phyloP scores from a whole-genome alignment of 2,329 filamentous ascomycete genomes.

The Torrubiella hemipterigena region DNA sequence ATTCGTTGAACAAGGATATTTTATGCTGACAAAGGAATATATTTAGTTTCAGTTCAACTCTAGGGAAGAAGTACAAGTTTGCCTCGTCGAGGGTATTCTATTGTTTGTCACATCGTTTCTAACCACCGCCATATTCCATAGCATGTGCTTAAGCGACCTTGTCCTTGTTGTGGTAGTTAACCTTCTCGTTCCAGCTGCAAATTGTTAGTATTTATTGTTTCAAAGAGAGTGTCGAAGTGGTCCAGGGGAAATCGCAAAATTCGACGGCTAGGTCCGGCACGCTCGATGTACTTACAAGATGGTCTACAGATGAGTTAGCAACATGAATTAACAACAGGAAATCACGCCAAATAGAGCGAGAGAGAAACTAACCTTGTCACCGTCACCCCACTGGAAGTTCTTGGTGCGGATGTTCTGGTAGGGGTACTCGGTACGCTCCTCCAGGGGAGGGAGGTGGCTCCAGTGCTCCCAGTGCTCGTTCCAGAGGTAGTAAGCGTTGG shows the following conservation, averaged over 20 bases:
- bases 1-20: too few species aligned
- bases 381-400: conserved; percentile 91
- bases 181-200: conserved; percentile 76
- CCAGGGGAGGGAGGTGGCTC: conserved; percentile 70
- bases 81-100: conserved; percentile 16
- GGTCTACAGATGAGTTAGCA: conserved; percentile 34
- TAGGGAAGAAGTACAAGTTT: conserved; percentile 20
- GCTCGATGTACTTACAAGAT: conserved; percentile 57
- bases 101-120: conserved; percentile 13
- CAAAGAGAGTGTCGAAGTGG: too few species aligned
- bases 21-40: conserved; percentile 8
- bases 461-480: conserved; percentile 96
- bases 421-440: conserved; percentile 85
- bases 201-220: conserved; percentile 13
- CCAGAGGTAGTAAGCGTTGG: conserved; percentile 89
- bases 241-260: too few species aligned
- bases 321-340: too few species aligned
- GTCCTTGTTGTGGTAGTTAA: conserved; percentile 97
- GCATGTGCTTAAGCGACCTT: conserved; percentile 39
- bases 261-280: too few species aligned
- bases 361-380: conserved; percentile 63
- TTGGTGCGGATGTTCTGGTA: conserved; percentile 97
- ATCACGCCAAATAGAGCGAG: conserved; percentile 1
- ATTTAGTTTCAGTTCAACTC: conserved; percentile 16
- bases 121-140: conserved; percentile 7